phyloP scores from a whole-genome alignment of 176 grass and related monocot genomes.

The Rhynchospora tenuis region DNA sequence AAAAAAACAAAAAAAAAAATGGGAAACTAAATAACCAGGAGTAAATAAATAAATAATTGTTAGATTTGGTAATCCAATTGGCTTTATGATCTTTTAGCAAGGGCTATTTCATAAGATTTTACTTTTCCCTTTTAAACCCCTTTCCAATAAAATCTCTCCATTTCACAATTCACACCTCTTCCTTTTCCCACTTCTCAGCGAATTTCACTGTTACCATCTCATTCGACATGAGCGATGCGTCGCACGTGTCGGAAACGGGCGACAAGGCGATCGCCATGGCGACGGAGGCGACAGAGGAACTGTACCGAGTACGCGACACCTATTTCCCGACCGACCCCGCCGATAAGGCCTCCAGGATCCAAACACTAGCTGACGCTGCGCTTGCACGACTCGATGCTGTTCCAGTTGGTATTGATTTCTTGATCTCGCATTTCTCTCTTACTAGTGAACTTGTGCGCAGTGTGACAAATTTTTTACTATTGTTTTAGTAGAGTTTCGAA shows the following conservation, averaged over 20 bases:
- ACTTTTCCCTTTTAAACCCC: not conserved
- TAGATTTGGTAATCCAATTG: too few species aligned
- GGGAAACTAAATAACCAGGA: too few species aligned
- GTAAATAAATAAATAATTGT: too few species aligned
- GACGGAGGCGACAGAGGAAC: constrained; percentile 37
- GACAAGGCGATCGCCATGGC: constrained; percentile 27
- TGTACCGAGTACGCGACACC: constrained; percentile 77
- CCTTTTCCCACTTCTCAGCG: not conserved
- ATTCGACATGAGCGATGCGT: constrained; percentile 6
- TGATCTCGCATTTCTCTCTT: not conserved
- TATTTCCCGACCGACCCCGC: constrained; percentile 57
- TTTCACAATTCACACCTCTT: not conserved
- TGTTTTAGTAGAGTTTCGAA: not conserved
- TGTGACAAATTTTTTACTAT: not conserved
- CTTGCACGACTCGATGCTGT: constrained; percentile 53
- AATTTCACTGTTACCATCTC: not conserved
- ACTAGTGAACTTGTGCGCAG: not conserved
- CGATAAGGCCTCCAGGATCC: constrained; percentile 57
- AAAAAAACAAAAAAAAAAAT: too few species aligned
- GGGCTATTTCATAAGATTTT: not conserved
- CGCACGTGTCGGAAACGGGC: not conserved
- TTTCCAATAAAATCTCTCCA: not conserved
- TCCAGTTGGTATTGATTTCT: constrained; percentile 29
- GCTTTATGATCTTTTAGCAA: not conserved
- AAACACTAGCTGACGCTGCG: constrained; percentile 35